Conservation (phyloP, 495 filamentous ascomycete genomes). For the Tuber aestivum region DNA sequence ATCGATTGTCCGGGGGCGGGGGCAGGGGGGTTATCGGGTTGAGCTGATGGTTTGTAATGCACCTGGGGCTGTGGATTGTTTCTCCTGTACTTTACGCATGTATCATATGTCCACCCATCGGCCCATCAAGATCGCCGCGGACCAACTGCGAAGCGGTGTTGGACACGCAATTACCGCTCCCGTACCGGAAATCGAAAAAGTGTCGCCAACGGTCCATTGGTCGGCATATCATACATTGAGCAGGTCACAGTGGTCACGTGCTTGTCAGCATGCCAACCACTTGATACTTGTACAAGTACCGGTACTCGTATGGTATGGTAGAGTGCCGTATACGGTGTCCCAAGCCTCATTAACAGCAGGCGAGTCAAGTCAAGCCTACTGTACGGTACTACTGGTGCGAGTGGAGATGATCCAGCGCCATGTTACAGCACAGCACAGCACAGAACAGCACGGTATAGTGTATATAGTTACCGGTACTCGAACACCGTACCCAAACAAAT, state of each 20-base stretch:
- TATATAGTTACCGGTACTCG: not conserved
- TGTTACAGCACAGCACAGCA: not conserved
- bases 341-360: not conserved
- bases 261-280: not conserved
- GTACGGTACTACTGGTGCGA: no score
- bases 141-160: not conserved
- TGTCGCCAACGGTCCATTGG: not conserved
- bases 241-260: not conserved
- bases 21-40: not conserved
- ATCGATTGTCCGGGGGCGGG: not conserved
- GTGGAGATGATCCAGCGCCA: not conserved
- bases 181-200: not conserved
- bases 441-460: no score
- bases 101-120: not conserved
- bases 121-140: not conserved
- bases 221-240: not conserved
- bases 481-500: not conserved
- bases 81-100: not conserved
- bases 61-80: not conserved
- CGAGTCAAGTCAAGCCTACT: not conserved
- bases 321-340: no score
- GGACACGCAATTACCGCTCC: not conserved
- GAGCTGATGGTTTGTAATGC: not conserved
- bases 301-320: no score
- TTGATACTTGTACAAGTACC: no score